Conservation (phyloP, 176 grass and related monocot species). For the Oryza brachyantha region DNA sequence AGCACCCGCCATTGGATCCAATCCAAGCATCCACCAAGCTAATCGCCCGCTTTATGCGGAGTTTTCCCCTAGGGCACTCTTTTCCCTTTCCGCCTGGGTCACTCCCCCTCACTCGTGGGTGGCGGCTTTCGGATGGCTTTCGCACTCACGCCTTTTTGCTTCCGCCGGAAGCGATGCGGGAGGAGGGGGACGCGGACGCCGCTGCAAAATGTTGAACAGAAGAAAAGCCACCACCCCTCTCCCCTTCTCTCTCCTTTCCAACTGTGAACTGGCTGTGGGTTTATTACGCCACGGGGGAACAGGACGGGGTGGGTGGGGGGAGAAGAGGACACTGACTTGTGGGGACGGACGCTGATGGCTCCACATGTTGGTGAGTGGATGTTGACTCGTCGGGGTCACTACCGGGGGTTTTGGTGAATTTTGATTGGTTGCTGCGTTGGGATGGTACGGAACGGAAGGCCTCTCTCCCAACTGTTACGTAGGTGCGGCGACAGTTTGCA, state of each 20-base stretch:
- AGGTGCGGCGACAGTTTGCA: background rate
- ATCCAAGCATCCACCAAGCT: background rate
- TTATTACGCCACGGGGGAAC: constrained; percentile 2
- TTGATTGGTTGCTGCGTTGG: constrained; percentile 7
- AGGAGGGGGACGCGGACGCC: constrained; percentile 2
- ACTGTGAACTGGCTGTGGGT: background rate
- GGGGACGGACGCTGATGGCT: background rate
- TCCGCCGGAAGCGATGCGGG: constrained; percentile 68
- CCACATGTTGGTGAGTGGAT: constrained; percentile 9
- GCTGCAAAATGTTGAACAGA: constrained; percentile 14
- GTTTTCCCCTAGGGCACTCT: constrained; percentile 51
- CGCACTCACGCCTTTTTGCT: constrained; percentile 50
- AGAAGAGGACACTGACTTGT: background rate
- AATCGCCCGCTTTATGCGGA: constrained; percentile 40
- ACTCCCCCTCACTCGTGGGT: constrained; percentile 2
- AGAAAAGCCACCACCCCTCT: constrained; percentile 39
- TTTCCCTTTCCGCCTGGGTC: constrained; percentile 34
- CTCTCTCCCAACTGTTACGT: constrained; percentile 5
- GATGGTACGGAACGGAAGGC: background rate
- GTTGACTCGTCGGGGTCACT: constrained; percentile 3
- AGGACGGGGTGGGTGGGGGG: background rate
- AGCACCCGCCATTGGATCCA: constrained; percentile 28
- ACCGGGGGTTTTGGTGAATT: background rate
- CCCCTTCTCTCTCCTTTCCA: background rate
- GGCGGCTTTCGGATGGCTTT: constrained; percentile 38